Percentiles rank a stretch among this genome's conserved stretches.
These are phyloP conservation scores for Carex littledalei DNA, from an alignment of 176 grass and related monocot species.

Conservation along the genomic window DNA sequence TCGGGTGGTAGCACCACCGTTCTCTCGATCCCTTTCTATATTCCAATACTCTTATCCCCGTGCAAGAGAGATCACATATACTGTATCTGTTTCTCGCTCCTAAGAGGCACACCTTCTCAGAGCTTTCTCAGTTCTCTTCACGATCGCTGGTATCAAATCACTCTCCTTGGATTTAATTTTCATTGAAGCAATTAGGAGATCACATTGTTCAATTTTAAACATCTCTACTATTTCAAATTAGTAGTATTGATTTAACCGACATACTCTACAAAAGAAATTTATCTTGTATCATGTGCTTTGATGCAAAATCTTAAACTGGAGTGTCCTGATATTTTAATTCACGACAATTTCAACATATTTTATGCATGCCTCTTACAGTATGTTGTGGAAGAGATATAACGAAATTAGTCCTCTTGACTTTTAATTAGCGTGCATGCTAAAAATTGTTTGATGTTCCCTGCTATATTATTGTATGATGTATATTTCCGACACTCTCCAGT, in stretches of 20 bases:
- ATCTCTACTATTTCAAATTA: too few relatives aligned
- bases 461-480: background rate
- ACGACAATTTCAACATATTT: background rate
- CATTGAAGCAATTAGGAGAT: background rate
- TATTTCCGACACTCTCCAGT: background rate
- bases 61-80: too few relatives aligned
- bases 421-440: background rate
- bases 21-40: background rate
- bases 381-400: background rate
- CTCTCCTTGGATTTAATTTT: background rate
- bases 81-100: too few relatives aligned
- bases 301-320: too few relatives aligned
- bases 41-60: background rate
- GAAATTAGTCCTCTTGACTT: background rate
- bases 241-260: too few relatives aligned
- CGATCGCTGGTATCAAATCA: background rate
- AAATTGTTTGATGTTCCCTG: background rate
- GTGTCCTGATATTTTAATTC: too few relatives aligned
- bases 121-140: background rate
- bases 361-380: background rate
- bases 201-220: too few relatives aligned
- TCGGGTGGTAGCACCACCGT: too few relatives aligned
- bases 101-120: too few relatives aligned
- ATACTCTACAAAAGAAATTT: too few relatives aligned
- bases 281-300: too few relatives aligned